Percentiles rank a stretch among this genome's conserved stretches.
Conservation (phyloP, 2,329 filamentous ascomycete genomes). For the Venturia nashicola region DNA sequence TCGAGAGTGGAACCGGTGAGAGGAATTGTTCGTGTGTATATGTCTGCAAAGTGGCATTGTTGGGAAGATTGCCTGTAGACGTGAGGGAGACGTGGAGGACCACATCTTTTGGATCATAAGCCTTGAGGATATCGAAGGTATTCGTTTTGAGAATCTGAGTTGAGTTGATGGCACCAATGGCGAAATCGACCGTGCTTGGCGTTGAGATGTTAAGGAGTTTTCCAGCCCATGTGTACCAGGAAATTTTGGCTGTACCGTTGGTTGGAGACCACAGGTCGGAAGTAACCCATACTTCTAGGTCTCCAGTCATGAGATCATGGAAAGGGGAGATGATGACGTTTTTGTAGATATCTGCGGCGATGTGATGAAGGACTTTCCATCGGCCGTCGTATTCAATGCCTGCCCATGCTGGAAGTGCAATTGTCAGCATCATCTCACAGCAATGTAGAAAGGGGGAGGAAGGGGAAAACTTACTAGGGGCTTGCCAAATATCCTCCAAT, state of each 20-base stretch:
- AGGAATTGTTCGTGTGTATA: constrained; percentile 42
- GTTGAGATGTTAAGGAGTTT: constrained; percentile 29
- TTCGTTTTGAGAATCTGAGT: constrained; percentile 19
- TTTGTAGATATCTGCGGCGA: constrained; percentile 44
- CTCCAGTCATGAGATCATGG: constrained; percentile 37
- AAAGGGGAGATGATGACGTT: constrained; percentile 47
- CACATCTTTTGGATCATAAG: constrained; percentile 22
- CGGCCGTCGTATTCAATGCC: constrained; percentile 50
- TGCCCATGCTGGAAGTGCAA: constrained; percentile 34
- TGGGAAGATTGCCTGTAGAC: constrained; percentile 35
- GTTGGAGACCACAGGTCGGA: constrained; percentile 44
- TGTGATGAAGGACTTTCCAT: constrained; percentile 51
- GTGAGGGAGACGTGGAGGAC: constrained; percentile 34
- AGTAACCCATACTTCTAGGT: constrained; percentile 42
- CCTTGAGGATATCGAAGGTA: constrained; percentile 22
- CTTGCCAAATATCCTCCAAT: constrained; percentile 53
- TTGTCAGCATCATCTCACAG: not conserved
- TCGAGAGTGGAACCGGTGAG: constrained; percentile 33
- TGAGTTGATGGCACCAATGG: constrained; percentile 39
- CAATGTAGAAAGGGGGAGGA: not conserved
- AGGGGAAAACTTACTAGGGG: constrained; percentile 28
- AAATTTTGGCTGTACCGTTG: constrained; percentile 33
- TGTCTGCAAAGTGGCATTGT: constrained; percentile 25
- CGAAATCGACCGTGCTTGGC: constrained; percentile 24
- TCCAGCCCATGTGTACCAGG: constrained; percentile 41